Conservation (phyloP, 305 asterid genomes). For the Fraxinus floribunda region DNA sequence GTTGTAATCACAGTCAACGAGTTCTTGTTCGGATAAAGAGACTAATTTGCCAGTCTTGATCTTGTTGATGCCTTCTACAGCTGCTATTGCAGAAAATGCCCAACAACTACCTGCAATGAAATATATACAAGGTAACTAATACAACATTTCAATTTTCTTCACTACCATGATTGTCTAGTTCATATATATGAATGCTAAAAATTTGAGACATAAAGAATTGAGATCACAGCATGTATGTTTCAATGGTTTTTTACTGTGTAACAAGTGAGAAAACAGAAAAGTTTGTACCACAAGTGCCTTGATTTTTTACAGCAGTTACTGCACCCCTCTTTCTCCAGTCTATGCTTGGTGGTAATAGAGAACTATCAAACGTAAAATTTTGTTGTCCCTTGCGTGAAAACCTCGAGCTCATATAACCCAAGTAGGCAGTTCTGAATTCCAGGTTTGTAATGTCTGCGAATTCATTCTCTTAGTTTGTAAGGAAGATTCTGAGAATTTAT, state of each 20-base stretch:
- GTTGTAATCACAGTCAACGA: conserved; percentile 39
- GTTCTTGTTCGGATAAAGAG: conserved; percentile 43
- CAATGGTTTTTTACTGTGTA: background rate
- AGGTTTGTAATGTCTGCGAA: conserved; percentile 65
- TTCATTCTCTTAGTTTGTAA: conserved; percentile 46
- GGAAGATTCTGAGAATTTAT: conserved; percentile 32
- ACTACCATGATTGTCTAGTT: background rate
- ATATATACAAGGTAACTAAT: background rate
- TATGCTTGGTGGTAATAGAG: conserved; percentile 28
- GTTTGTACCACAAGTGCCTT: conserved; percentile 55
- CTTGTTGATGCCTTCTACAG: conserved; percentile 35
- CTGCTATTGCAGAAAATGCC: conserved; percentile 53
- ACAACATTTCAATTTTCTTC: background rate
- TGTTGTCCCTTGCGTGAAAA: background rate
- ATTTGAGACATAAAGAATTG: background rate
- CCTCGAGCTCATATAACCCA: conserved; percentile 36
- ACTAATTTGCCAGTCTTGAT: conserved; percentile 42
- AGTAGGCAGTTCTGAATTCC: conserved; percentile 46
- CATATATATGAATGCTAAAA: background rate
- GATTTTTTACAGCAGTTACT: conserved; percentile 57
- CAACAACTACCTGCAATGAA: conserved; percentile 47
- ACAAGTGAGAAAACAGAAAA: background rate
- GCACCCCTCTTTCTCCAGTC: conserved; percentile 65
- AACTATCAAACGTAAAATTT: background rate
- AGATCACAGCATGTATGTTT: too few species aligned